Evolutionary conservation across 2,329 filamentous ascomycete species (phyloP), one percentile per base, ranked within the genome.

Genomic region (Fusarium nelsonii): DNA sequence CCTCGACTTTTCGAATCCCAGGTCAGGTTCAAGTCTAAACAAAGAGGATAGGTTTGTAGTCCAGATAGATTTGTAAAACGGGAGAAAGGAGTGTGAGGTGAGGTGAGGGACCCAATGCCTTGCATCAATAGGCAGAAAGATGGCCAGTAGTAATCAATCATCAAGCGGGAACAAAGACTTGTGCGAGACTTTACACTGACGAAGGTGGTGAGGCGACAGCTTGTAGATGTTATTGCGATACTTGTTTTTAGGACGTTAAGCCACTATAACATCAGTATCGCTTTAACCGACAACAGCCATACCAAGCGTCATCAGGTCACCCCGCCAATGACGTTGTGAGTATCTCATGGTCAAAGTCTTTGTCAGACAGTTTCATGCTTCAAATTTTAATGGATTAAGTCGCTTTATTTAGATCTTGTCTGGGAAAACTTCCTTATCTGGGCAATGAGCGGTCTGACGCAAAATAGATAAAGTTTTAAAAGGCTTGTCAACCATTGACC

Each of bases 311-410:
- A 70, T 70, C 68, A 46, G 61, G 64, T 73, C 73, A 73, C 73
- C 73, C 73, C 73, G 71, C 73, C 73, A 75, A 75, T 75, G 73
- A 75, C 73, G 73, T 75, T 75, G 59, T 65, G 40, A 34, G 63
- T 59, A 59, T 70, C 45, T 62, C 57, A 63, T 40, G 41, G 49
- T 28, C 49, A 51, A 65, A 62, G 33, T 45, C 50, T 58, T 54
- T 63, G 65, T 67, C 57, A 63, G 49, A 53, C 40, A 67, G 34
- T 52, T 60, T 66, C 26, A 39, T 70, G 46, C 58, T 58, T 70
- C 43, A 20, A 7, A 39, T 26, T 44, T 26, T 34, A 45, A 70
- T 39, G 26, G 50, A 53, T 54, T 52, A 28, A 44, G 28, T 40
- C 52, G 28, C 34, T 56, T 43, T 41, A 30, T 37, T 48, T 11